These are phyloP conservation scores for Fusarium papillatum DNA, from an alignment of 2,329 filamentous ascomycete species.

Conservation along the genomic window DNA sequence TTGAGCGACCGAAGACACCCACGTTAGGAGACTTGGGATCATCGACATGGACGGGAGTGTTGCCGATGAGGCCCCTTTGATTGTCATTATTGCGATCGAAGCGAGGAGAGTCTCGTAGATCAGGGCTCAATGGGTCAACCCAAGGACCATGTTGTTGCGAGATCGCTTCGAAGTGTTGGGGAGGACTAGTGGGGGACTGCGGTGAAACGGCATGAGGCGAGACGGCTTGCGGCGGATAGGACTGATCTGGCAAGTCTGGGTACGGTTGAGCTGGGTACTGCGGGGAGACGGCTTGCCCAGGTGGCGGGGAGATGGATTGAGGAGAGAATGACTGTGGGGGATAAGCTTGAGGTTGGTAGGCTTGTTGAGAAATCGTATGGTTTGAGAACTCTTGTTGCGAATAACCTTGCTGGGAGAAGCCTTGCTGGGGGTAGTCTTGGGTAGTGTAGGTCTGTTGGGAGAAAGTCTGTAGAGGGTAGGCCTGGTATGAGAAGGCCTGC, in stretches of 20 bases:
- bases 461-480: conserved; percentile 5
- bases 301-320: neutral
- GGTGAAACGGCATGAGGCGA: conserved; percentile 1
- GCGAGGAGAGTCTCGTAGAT: conserved; percentile 13
- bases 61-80: conserved; percentile 2
- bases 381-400: neutral
- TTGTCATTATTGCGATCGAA: conserved; percentile 22
- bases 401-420: neutral
- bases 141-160: conserved; percentile 11
- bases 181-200: neutral
- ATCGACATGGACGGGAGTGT: neutral
- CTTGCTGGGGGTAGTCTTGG: neutral
- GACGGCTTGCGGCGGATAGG: neutral
- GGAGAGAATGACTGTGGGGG: neutral
- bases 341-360: neutral
- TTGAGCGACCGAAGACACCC: neutral
- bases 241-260: neutral
- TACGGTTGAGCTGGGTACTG: conserved; percentile 1
- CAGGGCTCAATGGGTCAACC: conserved; percentile 24
- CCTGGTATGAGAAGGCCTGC: neutral
- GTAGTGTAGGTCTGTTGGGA: neutral
- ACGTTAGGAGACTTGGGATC: neutral
- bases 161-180: neutral
- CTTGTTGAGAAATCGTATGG: neutral
- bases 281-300: conserved; percentile 5